Evolutionary conservation across 352 stramenopile genomes (phyloP).

Genomic region (Plasmopara halstedii): DNA sequence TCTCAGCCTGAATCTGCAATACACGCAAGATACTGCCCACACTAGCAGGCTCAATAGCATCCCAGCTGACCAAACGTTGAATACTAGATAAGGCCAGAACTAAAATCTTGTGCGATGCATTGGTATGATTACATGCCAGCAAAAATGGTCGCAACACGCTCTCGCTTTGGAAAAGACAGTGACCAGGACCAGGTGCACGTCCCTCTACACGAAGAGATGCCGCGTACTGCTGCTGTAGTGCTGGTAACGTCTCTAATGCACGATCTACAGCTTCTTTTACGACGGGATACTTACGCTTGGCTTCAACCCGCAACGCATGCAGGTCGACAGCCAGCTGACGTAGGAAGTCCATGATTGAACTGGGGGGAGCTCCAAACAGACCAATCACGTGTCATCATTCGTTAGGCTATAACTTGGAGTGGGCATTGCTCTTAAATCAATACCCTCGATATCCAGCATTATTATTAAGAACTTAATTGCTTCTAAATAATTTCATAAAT

Average conservation of each 20-base stretch:
- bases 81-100: conserved; percentile 93
- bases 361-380: conserved; percentile 1
- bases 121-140: conserved; percentile 95
- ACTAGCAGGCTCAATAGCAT: conserved; percentile 92
- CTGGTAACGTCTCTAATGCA: conserved; percentile 89
- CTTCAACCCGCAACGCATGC: conserved; percentile 71
- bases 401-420: no score
- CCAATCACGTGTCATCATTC: conserved; percentile 7
- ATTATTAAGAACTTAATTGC: no score
- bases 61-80: conserved; percentile 90
- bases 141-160: conserved; percentile 95
- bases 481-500: no score
- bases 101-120: conserved; percentile 90
- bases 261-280: conserved; percentile 95
- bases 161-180: conserved; percentile 90
- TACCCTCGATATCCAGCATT: no score
- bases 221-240: conserved; percentile 93
- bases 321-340: conserved; percentile 86
- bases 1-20: conserved; percentile 93
- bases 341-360: conserved; percentile 82
- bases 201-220: conserved; percentile 66
- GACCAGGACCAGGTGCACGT: conserved; percentile 79
- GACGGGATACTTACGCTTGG: conserved; percentile 87
- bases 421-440: no score
- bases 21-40: conserved; percentile 93